Conservation (phyloP, 2,329 filamentous ascomycete species). For the Botrytis aclada region DNA sequence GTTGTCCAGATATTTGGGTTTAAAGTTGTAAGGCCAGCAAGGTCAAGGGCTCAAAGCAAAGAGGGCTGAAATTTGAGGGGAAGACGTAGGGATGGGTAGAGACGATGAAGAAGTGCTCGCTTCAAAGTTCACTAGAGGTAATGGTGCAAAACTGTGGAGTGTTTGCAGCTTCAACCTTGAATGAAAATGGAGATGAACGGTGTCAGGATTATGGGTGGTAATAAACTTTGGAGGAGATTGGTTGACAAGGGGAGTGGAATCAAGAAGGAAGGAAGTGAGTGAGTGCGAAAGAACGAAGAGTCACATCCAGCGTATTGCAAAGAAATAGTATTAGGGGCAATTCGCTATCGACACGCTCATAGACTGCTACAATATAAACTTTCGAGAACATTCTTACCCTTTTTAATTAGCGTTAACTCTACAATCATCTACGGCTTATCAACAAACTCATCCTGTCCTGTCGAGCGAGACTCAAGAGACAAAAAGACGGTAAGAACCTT, state of each 20-base stretch:
- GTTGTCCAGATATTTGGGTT: slow-evolving; percentile 9
- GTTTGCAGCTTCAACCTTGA: slow-evolving; percentile 3
- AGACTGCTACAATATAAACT: not conserved
- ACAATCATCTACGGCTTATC: not conserved
- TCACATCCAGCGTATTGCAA: not conserved
- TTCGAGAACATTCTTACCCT: not conserved
- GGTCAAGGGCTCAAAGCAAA: slow-evolving; percentile 6
- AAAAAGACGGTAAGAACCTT: not conserved
- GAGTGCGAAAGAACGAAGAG: not conserved
- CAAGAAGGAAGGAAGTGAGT: not conserved
- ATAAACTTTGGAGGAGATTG: not conserved
- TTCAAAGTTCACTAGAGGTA: not conserved
- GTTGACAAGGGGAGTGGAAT: not conserved
- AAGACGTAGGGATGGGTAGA: not conserved
- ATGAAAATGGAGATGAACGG: not conserved
- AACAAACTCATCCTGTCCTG: not conserved
- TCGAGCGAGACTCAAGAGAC: not conserved
- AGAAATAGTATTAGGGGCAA: not conserved
- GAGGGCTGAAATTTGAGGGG: slow-evolving; percentile 1
- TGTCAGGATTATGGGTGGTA: not conserved
- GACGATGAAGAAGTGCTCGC: not conserved
- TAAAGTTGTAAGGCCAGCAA: slow-evolving; percentile 11
- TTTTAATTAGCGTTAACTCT: not conserved
- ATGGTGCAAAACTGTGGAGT: not conserved
- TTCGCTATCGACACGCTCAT: not conserved